phyloP scores from a whole-genome alignment of 176 grass and related monocot genomes.

The Carex cristatella region DNA sequence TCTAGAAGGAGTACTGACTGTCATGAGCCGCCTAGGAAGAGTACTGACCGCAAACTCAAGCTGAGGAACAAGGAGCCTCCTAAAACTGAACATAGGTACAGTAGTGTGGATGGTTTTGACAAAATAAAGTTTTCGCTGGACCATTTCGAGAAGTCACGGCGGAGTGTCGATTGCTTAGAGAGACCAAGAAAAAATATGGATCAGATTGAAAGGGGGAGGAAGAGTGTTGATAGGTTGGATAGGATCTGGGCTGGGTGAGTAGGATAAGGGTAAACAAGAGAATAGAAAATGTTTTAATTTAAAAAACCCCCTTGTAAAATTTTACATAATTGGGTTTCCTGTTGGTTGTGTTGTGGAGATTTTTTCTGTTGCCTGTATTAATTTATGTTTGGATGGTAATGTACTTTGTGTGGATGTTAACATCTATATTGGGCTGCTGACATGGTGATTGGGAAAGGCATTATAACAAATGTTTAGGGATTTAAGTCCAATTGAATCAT shows the following conservation, averaged over 20 bases:
- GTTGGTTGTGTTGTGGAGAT: constrained; percentile 20
- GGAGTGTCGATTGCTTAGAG: constrained; percentile 69
- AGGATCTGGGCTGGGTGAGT: constrained; percentile 69
- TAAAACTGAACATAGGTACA: constrained; percentile 55
- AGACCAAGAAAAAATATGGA: constrained; percentile 53
- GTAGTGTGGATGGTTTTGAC: constrained; percentile 60
- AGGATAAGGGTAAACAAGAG: constrained; percentile 11
- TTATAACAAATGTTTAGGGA: constrained; percentile 20
- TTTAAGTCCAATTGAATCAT: constrained; percentile 1
- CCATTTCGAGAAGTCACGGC: constrained; percentile 72
- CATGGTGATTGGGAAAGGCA: constrained; percentile 16
- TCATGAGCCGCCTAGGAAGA: constrained; percentile 52
- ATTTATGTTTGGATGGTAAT: constrained; percentile 24
- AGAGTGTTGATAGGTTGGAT: constrained; percentile 79
- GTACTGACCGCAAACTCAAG: constrained; percentile 51
- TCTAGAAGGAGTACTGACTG: constrained; percentile 54
- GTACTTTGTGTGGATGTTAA: constrained; percentile 28
- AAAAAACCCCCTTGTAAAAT: constrained; percentile 18
- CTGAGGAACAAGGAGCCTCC: constrained; percentile 39
- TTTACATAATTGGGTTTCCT: constrained; percentile 15
- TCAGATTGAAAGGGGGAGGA: constrained; percentile 59
- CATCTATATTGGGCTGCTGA: constrained; percentile 23
- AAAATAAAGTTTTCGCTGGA: constrained; percentile 65
- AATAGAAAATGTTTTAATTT: constrained; percentile 28
- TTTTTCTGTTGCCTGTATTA: constrained; percentile 20